Percentiles rank a stretch among this genome's conserved stretches.
Evolutionary conservation across 441 rosid genomes (phyloP).

Genomic region (Flueggea neowawraea): DNA sequence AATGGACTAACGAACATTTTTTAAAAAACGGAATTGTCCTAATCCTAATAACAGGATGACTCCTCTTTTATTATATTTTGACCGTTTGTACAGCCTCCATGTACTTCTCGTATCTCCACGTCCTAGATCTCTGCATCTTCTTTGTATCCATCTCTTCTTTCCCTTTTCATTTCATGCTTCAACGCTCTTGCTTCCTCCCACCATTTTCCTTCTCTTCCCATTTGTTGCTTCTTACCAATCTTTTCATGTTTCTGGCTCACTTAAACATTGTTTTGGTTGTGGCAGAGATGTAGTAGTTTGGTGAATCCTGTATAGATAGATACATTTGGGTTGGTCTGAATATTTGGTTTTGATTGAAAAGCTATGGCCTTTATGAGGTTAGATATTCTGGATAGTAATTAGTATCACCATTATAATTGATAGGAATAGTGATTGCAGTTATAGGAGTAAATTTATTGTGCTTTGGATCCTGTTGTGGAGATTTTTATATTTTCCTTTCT

Average conservation of each 20-base stretch:
- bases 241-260: not conserved
- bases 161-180: not conserved
- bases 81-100: conserved; percentile 16
- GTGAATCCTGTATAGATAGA: no score
- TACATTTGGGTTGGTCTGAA: no score
- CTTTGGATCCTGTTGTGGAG: conserved; percentile 5
- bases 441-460: not conserved
- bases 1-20: no score
- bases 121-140: conserved; percentile 28
- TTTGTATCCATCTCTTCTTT: not conserved
- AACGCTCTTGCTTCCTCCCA: conserved; percentile 8
- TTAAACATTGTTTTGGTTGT: not conserved
- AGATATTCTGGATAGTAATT: no score
- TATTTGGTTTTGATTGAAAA: no score
- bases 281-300: not conserved
- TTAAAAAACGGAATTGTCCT: no score
- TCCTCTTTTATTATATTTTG: no score
- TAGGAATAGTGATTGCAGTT: no score
- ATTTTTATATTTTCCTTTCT: conserved; percentile 1
- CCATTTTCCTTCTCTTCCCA: not conserved
- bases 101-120: conserved; percentile 44
- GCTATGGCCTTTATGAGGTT: no score
- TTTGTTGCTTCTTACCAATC: not conserved
- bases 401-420: no score
- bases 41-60: no score